A percentile compares a stretch with the other conserved stretches of the same genome.
Evolutionary conservation across 768 basidiomycete species (phyloP).

Genomic region (Rhodocollybia butyracea): DNA sequence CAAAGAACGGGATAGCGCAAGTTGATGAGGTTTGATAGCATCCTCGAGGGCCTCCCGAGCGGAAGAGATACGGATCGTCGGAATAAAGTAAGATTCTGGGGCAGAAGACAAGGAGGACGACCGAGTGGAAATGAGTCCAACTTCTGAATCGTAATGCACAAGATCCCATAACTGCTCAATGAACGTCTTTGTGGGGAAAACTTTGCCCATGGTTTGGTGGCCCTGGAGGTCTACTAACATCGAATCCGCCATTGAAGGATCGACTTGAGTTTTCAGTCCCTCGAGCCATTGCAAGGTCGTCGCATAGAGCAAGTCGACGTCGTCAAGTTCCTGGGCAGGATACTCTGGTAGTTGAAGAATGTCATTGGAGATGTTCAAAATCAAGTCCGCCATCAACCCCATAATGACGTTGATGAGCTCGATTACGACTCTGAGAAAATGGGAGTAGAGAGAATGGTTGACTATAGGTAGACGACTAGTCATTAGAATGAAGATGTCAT

Average conservation of each 20-base stretch:
- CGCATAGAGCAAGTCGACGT: constrained; percentile 32
- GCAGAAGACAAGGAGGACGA: too few species aligned
- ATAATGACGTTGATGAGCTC: constrained; percentile 17
- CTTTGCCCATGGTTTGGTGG: constrained; percentile 42
- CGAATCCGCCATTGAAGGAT: constrained; percentile 17
- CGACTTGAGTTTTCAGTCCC: constrained; percentile 8
- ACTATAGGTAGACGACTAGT: constrained; percentile 3
- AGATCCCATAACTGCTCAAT: constrained; percentile 46
- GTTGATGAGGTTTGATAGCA: background rate
- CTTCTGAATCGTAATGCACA: too few species aligned
- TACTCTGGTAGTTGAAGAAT: constrained; percentile 22
- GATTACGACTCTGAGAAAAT: background rate
- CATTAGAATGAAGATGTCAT: background rate
- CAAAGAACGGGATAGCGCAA: background rate
- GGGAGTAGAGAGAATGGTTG: constrained; percentile 4
- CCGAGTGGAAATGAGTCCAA: too few species aligned
- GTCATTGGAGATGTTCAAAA: constrained; percentile 16
- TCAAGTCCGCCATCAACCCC: constrained; percentile 14
- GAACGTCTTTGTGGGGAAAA: constrained; percentile 47
- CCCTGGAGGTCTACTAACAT: constrained; percentile 40
- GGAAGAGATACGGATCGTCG: background rate
- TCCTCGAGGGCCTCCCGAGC: background rate
- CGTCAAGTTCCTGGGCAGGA: constrained; percentile 29
- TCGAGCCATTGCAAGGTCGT: constrained; percentile 36
- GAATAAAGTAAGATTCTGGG: background rate